Percentiles rank a stretch among this genome's conserved stretches.
phyloP scores from a whole-genome alignment of 1,284 basidiomycete genomes.

The Fomes fomentarius region DNA sequence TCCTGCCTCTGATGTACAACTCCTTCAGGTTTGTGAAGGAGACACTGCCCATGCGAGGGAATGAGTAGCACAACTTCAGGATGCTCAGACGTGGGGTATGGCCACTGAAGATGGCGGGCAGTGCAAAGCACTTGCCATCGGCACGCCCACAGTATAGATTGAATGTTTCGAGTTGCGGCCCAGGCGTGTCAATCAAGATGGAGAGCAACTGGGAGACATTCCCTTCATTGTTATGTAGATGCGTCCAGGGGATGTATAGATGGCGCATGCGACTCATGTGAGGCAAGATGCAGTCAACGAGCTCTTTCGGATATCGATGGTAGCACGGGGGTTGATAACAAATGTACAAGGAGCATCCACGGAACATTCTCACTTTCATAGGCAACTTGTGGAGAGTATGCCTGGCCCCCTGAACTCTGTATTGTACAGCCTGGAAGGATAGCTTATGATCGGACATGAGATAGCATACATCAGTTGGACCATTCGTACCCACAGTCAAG shows the following conservation, averaged over 20 bases:
- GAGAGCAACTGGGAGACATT: conserved; percentile 27
- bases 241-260: conserved; percentile 32
- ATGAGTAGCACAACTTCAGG: conserved; percentile 30
- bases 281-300: conserved; percentile 28
- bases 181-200: conserved; percentile 26
- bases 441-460: no score
- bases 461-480: no score
- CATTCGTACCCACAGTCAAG: no score
- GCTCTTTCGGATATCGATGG: conserved; percentile 17
- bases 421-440: no score
- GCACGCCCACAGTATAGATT: conserved; percentile 29
- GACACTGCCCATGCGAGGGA: conserved; percentile 24
- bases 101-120: conserved; percentile 31
- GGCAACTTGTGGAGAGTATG: no score
- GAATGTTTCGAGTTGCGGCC: conserved; percentile 32
- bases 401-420: no score
- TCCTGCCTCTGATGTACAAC: conserved; percentile 33
- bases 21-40: conserved; percentile 26
- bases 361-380: no score
- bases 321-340: conserved; percentile 24
- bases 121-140: conserved; percentile 26
- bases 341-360: conserved; percentile 32
- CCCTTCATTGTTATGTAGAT: conserved; percentile 25
- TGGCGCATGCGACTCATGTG: conserved; percentile 32
- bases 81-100: conserved; percentile 29